phyloP scores from a whole-genome alignment of 2,329 filamentous ascomycete genomes.

The Lecanicillium sp. region DNA sequence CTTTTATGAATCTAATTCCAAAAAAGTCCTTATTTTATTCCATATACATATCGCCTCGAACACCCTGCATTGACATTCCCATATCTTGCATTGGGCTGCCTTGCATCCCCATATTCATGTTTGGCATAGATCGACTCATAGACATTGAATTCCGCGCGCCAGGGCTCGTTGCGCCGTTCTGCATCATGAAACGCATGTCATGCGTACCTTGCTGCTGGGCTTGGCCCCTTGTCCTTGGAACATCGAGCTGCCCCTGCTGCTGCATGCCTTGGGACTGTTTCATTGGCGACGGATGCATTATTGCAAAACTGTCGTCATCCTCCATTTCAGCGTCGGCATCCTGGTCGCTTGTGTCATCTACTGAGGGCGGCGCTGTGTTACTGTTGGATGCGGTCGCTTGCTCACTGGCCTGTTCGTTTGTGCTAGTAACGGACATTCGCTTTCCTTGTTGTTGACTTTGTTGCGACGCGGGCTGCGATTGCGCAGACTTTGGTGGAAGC shows the following conservation, averaged over 20 bases:
- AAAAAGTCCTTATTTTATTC: constrained; percentile 26
- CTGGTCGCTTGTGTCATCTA: constrained; percentile 38
- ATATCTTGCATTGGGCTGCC: constrained; percentile 34
- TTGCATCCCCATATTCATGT: constrained; percentile 34
- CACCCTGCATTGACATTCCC: constrained; percentile 35
- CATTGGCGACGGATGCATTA: constrained; percentile 34
- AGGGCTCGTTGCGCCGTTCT: constrained; percentile 28
- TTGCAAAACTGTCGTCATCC: constrained; percentile 46
- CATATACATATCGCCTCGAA: constrained; percentile 45
- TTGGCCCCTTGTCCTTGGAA: constrained; percentile 30
- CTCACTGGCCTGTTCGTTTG: constrained; percentile 25
- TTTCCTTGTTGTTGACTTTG: constrained; percentile 16
- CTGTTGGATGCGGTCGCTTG: constrained; percentile 21
- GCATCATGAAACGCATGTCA: constrained; percentile 34
- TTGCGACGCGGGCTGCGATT: constrained; percentile 11
- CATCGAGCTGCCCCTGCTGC: constrained; percentile 33
- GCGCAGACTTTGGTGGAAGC: constrained; percentile 13
- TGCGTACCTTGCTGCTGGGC: constrained; percentile 23
- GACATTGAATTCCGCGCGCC: constrained; percentile 28
- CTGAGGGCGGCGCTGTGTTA: constrained; percentile 28
- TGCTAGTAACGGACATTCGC: constrained; percentile 26
- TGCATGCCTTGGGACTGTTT: constrained; percentile 29
- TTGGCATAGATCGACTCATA: constrained; percentile 37
- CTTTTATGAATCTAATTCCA: not conserved
- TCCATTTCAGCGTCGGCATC: constrained; percentile 45